Base-by-base conservation (phyloP, 2,329 filamentous ascomycete species). In the Fusarium dlaminii region DNA sequence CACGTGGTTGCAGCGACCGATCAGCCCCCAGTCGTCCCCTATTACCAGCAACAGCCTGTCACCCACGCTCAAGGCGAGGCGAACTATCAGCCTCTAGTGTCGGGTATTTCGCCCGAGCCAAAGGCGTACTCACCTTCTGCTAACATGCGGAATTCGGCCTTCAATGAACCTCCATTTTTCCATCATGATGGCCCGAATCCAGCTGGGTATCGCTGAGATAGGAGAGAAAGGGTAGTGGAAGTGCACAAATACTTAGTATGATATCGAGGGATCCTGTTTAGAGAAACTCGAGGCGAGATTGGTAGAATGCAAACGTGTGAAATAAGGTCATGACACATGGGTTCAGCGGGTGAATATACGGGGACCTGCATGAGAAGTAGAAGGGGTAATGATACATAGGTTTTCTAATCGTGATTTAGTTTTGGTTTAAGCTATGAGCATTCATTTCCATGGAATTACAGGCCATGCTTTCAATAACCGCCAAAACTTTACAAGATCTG, bases 371-470 rank as follows among this genome's bases (percentile, higher is more conserved):
- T 11, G 5, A 34, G 12, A 13, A 34, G 20, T 2, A 34, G n/a
- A 34, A 34, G 13, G 6, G 12, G 20, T 2, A 1, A 20, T 1
- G 11, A 4, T 1, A 24, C 3, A 8, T 11, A 24, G 3, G 8
- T 8, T 20, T 24, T 3, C 3, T 14, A 24, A 20, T 6, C 1
- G 11, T 51, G 17, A 20, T 24, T 24, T 8, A 4, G 12, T 14
- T 51, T 10, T 20, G 12, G 6, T 20, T n/a, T 8, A 20, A 20
- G 6, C 9, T 8, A 15, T 51, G 8, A 14, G 17, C 11, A 22
- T 17, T 24, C 17, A 11, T 34, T 14, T 6, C 12, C 17, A 15
- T 24, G 11, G n/a, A 34, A 11, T 8, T 34, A 8, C 12, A 24
- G 17, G 3, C 8, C 9, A 14, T 24, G 12, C 30, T 51, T 2